A percentile compares a stretch with the other conserved stretches of the same genome.
phyloP scores from a whole-genome alignment of 805 yeast genomes.

The Metschnikowia arizonensis region DNA sequence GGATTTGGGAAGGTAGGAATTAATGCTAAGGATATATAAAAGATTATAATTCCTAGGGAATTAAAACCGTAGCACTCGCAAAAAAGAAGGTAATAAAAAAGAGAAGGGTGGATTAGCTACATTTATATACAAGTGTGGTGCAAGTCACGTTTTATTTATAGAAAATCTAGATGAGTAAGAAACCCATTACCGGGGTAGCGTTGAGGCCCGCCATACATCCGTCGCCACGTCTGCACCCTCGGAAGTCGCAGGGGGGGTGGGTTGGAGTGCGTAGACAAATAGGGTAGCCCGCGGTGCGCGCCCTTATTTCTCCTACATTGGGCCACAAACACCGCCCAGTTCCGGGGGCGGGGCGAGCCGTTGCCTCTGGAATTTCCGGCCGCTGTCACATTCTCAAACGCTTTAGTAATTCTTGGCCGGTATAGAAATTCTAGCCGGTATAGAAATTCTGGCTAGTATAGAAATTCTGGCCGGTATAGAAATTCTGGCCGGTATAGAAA shows the following conservation, averaged over 20 bases:
- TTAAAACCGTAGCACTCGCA: too few relatives aligned
- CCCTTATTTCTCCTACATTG: neutral
- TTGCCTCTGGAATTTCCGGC: neutral
- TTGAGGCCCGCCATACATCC: neutral
- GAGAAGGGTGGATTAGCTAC: neutral
- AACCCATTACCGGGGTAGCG: constrained; percentile 5
- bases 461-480: too few relatives aligned
- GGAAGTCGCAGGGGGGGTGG: constrained; percentile 6
- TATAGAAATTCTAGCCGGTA: too few relatives aligned
- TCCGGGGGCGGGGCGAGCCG: constrained; percentile 6
- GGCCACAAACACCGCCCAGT: constrained; percentile 1
- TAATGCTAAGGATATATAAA: too few relatives aligned
- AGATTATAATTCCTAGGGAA: too few relatives aligned
- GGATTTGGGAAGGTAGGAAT: too few relatives aligned
- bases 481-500: too few relatives aligned
- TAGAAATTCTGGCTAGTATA: too few relatives aligned
- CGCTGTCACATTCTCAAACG: too few relatives aligned
- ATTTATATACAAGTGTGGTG: constrained; percentile 10
- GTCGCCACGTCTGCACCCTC: constrained; percentile 7
- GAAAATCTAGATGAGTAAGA: constrained; percentile 16
- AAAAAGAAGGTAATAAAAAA: too few relatives aligned
- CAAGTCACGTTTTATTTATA: constrained; percentile 16
- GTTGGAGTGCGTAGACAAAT: neutral
- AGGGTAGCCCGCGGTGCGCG: neutral
- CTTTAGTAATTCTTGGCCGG: too few relatives aligned